Conservation (phyloP, 768 basidiomycete species). For the Lactarius deliciosus region DNA sequence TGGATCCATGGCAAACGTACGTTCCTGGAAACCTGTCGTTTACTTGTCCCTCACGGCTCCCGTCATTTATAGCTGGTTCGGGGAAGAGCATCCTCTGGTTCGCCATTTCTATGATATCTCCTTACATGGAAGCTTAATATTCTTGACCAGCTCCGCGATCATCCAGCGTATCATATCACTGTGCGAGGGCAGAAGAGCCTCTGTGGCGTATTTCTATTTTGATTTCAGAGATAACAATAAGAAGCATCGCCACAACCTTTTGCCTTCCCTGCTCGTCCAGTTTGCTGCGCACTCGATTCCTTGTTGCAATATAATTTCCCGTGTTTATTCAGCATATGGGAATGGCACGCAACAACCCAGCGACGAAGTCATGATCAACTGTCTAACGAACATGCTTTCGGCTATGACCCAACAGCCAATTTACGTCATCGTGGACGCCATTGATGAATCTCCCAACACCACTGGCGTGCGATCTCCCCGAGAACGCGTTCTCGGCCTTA, state of each 20-base stretch:
- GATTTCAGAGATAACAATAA: not conserved
- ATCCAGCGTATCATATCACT: not conserved
- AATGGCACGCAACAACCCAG: not conserved
- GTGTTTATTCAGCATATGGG: not conserved
- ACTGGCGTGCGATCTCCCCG: not conserved
- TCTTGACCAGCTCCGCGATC: not conserved
- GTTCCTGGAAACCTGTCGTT: not conserved
- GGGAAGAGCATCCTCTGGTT: constrained; percentile 1
- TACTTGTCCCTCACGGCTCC: not conserved
- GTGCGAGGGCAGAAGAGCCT: not conserved
- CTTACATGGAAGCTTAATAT: not conserved
- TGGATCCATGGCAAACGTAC: not conserved
- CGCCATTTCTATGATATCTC: not conserved
- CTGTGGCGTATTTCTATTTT: not conserved
- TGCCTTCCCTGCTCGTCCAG: not conserved
- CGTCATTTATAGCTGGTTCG: not conserved
- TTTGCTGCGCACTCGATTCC: not conserved
- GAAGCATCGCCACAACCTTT: not conserved
- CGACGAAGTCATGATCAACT: not conserved
- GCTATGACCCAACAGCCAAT: not conserved
- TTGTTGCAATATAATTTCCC: not conserved
- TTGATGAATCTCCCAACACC: not conserved
- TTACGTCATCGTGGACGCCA: not conserved
- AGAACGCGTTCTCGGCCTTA: not conserved
- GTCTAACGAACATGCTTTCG: not conserved